Percentiles rank a stretch among this genome's conserved stretches.
phyloP scores from a whole-genome alignment of 495 filamentous ascomycete species.

The Aspergillus biplanus region DNA sequence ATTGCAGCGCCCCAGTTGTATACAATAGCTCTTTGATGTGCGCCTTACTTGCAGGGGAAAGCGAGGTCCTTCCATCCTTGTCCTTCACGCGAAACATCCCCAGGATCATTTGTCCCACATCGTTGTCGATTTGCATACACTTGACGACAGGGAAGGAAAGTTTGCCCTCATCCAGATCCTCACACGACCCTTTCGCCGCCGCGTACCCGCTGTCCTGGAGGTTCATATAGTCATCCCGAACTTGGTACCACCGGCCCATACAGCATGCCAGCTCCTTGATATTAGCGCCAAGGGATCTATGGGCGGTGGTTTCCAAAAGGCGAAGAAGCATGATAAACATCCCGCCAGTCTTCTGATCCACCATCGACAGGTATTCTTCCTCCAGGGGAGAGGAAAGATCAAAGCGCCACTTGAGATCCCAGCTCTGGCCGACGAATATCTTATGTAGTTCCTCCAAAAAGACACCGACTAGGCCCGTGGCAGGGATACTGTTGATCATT shows the following conservation, averaged over 20 bases:
- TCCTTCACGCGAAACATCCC: background rate
- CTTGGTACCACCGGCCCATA: constrained; percentile 39
- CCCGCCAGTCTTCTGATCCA: constrained; percentile 38
- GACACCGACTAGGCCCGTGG: background rate
- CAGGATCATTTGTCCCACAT: background rate
- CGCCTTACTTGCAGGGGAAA: no score
- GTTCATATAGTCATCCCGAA: constrained; percentile 46
- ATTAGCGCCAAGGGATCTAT: background rate
- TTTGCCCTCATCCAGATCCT: constrained; percentile 47
- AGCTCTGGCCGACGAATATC: constrained; percentile 33
- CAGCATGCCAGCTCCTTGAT: background rate
- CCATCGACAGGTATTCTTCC: constrained; percentile 33
- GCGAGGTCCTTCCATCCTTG: no score
- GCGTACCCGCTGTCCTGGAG: constrained; percentile 30
- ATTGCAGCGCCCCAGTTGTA: no score
- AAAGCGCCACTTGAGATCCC: constrained; percentile 35
- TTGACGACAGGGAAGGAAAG: constrained; percentile 36
- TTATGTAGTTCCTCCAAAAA: constrained; percentile 20
- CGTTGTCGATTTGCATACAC: background rate
- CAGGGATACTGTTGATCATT: background rate
- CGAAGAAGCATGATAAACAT: constrained; percentile 32
- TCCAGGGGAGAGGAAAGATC: constrained; percentile 24
- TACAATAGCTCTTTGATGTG: no score
- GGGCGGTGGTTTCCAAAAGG: constrained; percentile 24
- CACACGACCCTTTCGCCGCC: constrained; percentile 49